Evolutionary conservation across 495 filamentous ascomycete species (phyloP).

Genomic region (Xylaria flabelliformis): DNA sequence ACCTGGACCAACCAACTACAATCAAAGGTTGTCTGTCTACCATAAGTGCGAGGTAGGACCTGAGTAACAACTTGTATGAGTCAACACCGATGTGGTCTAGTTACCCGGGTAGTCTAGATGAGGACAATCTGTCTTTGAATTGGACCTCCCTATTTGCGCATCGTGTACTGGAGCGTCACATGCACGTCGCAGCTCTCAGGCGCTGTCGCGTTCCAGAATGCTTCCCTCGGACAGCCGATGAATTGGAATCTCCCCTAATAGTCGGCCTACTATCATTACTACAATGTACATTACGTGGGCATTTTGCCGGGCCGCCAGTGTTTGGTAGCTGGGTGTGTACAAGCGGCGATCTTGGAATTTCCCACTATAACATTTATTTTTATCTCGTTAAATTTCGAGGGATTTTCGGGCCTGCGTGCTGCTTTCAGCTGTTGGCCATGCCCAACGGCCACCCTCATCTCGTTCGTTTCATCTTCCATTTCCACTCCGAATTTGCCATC

Average conservation of each 20-base stretch:
- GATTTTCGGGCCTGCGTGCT: constrained; percentile 12
- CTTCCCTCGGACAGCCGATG: neutral
- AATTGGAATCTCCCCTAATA: constrained; percentile 23
- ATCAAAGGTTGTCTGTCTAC: neutral
- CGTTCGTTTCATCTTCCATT: constrained; percentile 27
- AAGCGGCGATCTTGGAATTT: constrained; percentile 13
- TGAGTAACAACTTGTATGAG: constrained; percentile 18
- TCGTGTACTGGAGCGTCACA: neutral
- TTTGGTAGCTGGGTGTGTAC: constrained; percentile 8
- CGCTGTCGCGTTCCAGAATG: neutral
- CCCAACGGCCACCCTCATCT: constrained; percentile 24
- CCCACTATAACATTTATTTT: constrained; percentile 29
- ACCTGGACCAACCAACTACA: neutral
- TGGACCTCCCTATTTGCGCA: constrained; percentile 10
- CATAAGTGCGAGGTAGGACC: constrained; percentile 6
- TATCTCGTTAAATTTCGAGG: constrained; percentile 26
- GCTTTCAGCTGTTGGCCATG: constrained; percentile 26
- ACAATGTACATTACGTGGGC: constrained; percentile 6
- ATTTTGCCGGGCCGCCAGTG: constrained; percentile 18
- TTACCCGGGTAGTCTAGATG: neutral
- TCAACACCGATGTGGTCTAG: constrained; percentile 20
- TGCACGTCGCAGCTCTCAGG: neutral
- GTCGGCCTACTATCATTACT: constrained; percentile 18
- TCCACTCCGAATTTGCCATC: constrained; percentile 1
- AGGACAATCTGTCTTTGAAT: constrained; percentile 16